A percentile compares a stretch with the other conserved stretches of the same genome.
Evolutionary conservation across 2,329 filamentous ascomycete species (phyloP).

Genomic region (Geosmithia putterillii): DNA sequence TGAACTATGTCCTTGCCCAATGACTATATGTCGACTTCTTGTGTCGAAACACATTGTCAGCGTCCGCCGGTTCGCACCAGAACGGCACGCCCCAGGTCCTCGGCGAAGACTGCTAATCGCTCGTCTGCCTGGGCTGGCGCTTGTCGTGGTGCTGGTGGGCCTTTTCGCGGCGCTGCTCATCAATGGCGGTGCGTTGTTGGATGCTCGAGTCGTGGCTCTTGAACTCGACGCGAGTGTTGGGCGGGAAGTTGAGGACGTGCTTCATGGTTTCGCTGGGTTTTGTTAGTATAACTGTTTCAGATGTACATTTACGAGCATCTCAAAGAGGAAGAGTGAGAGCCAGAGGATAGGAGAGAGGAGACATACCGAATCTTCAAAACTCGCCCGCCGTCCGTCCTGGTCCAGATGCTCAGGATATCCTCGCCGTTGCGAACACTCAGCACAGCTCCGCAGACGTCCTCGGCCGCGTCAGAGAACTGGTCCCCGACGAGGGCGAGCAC

Average conservation of each 20-base stretch:
- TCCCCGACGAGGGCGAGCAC: conserved; percentile 85
- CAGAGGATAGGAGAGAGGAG: background rate
- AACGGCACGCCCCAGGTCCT: too few relatives aligned
- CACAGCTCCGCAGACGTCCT: conserved; percentile 91
- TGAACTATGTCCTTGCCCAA: too few relatives aligned
- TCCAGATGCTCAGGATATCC: conserved; percentile 97
- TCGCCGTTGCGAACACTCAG: conserved; percentile 90
- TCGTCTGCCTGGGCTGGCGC: conserved; percentile 21
- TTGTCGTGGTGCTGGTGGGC: conserved; percentile 35
- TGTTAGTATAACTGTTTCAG: conserved; percentile 8
- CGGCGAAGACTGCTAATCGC: conserved; percentile 13
- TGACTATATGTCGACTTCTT: too few relatives aligned
- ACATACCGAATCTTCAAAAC: conserved; percentile 91
- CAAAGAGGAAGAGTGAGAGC: too few relatives aligned
- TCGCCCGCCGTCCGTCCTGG: conserved; percentile 79
- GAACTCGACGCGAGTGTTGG: conserved; percentile 85
- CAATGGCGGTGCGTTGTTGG: conserved; percentile 77
- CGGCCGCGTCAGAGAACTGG: conserved; percentile 82
- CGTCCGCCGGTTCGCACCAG: too few relatives aligned
- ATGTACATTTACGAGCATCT: background rate
- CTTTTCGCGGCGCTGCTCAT: conserved; percentile 86
- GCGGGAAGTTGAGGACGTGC: conserved; percentile 71
- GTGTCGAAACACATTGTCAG: too few relatives aligned
- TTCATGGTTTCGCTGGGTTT: conserved; percentile 76
- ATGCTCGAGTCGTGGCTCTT: conserved; percentile 96